Base-by-base conservation (phyloP, 1,139 yeast genomes). In the Pichia sp. region DNA sequence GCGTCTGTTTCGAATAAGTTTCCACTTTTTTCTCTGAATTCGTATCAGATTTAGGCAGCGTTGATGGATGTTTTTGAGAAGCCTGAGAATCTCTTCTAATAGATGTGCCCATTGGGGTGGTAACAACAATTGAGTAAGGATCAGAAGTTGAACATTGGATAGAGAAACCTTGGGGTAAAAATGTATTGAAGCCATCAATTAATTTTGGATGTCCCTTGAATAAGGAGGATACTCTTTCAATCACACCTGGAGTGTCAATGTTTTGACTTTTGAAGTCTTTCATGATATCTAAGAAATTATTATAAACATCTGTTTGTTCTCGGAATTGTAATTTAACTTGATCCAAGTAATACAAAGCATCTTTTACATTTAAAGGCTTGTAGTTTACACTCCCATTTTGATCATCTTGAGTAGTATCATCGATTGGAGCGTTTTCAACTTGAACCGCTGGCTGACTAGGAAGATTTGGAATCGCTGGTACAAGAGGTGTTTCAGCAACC, bases 211-310 rank as follows among this genome's bases (percentile, higher is more conserved):
- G 96, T 5, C 97, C 98, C 48, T 88, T 75, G 61, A 91, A 91
- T 45, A 91, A 67, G 2, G 84, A 76, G 0, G 96, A 86, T 1
- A 91, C 98, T 44, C 98, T 72, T 58, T 88, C 96, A 59, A 91
- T 91, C 28, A 91, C 99, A 18, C 97, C 99, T 0, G 98, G 98
- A 1, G 99, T 91, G 62, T 93, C 97, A 56, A 91, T 89, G 51
- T 78, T 77, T 65, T 89, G 96, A 38, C 94, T 83, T 67, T 93
- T 91, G 68, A 93, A 93, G 59, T 93, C 98, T 64, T 91, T 91
- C 99, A 91, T 91, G 49, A 91, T 91, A 60, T 93, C 99, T 57
- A 91, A 72, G 58, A 91, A 91, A 60, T 85, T 89, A 61, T 91
- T 93, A 68, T 93, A 91, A 39, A 93, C 96, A 58, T 89, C 96